phyloP scores from a whole-genome alignment of 257 asterid genomes.

The Dorcoceras hygrometricum region DNA sequence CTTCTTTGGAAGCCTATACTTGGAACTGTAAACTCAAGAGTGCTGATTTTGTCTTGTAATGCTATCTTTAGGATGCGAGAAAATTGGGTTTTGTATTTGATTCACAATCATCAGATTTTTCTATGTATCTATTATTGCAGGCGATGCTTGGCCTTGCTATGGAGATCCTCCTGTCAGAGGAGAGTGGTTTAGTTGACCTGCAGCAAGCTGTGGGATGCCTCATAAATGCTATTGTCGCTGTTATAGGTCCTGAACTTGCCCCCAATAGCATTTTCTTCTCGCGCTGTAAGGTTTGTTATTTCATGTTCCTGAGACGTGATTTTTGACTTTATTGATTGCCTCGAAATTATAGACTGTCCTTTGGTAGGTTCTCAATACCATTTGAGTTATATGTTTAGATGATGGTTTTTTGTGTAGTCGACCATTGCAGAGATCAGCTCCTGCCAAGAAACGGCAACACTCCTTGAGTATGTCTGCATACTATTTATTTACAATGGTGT shows the following conservation, averaged over 20 bases:
- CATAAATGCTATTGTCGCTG: conserved; percentile 93
- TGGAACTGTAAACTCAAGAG: conserved; percentile 6
- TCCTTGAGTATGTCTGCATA: conserved; percentile 70
- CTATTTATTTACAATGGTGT: neutral
- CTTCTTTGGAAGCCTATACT: conserved; percentile 24
- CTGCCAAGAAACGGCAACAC: conserved; percentile 82
- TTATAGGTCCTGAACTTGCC: conserved; percentile 97
- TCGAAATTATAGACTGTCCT: conserved; percentile 5
- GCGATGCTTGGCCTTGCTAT: conserved; percentile 90
- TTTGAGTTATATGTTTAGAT: conserved; percentile 18
- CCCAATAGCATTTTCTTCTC: conserved; percentile 97
- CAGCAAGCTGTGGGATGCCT: conserved; percentile 97
- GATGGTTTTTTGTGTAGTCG: conserved; percentile 57
- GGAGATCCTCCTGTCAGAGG: conserved; percentile 91
- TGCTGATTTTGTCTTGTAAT: conserved; percentile 6
- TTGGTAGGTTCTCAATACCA: neutral
- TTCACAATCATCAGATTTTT: neutral
- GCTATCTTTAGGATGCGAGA: conserved; percentile 18
- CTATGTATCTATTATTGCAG: conserved; percentile 38
- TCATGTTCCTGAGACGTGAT: conserved; percentile 26
- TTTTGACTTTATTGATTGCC: neutral
- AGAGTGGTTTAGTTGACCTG: conserved; percentile 86
- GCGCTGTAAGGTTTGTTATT: conserved; percentile 81
- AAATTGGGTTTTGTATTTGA: conserved; percentile 5
- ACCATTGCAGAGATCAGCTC: conserved; percentile 97